These are phyloP conservation scores for Trichoderma sp. DNA, from an alignment of 2,329 filamentous ascomycete species.

Conservation along the genomic window DNA sequence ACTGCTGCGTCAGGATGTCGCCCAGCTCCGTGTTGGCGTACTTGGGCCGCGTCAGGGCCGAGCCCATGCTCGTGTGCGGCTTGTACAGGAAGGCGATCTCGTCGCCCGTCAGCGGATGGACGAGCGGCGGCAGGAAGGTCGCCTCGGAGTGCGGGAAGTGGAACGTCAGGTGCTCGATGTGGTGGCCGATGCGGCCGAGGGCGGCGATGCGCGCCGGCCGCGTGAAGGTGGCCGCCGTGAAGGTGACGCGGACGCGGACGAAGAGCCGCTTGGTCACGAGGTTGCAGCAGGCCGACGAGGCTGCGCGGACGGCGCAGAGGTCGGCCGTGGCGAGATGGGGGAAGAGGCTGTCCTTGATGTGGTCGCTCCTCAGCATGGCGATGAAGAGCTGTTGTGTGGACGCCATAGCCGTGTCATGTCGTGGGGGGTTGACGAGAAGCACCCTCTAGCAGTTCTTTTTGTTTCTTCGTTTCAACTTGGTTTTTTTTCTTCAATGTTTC, in stretches of 20 bases:
- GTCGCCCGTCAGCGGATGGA: constrained; percentile 74
- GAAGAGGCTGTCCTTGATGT: constrained; percentile 55
- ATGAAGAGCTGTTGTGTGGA: constrained; percentile 54
- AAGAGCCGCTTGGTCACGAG: constrained; percentile 71
- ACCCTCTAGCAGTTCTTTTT: not conserved
- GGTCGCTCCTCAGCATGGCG: constrained; percentile 57
- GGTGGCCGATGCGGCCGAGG: constrained; percentile 73
- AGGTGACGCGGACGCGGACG: constrained; percentile 67
- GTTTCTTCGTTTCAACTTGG: constrained; percentile 2
- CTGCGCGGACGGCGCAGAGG: constrained; percentile 63
- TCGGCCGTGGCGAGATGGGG: constrained; percentile 53
- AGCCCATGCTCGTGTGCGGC: constrained; percentile 69
- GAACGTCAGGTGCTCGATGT: constrained; percentile 79
- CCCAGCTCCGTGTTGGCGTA: constrained; percentile 80
- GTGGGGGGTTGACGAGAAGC: constrained; percentile 30
- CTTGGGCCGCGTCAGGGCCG: constrained; percentile 66
- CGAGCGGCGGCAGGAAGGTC: constrained; percentile 81
- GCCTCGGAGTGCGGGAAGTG: constrained; percentile 73
- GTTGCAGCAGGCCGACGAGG: constrained; percentile 70
- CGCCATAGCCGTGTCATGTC: constrained; percentile 58
- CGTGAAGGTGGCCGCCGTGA: constrained; percentile 75
- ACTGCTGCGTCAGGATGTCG: constrained; percentile 81
- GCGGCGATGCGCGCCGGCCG: constrained; percentile 72
- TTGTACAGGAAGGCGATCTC: constrained; percentile 82
- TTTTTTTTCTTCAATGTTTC: no score